Conservation (phyloP, 176 grass and related monocot species). For the Avena atlantica region DNA sequence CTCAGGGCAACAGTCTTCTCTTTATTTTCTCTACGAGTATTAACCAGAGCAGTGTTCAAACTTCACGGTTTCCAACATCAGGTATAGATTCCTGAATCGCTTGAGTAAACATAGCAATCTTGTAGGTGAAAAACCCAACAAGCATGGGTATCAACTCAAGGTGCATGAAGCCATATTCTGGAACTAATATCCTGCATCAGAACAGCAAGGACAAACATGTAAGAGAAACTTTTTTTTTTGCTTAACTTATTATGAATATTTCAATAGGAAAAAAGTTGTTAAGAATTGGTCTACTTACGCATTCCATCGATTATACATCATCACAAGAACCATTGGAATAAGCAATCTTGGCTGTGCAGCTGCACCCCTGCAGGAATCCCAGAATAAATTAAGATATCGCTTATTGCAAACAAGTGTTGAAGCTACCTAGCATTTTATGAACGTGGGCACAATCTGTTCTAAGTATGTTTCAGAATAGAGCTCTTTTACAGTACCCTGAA, state of each 20-base stretch:
- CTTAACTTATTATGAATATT: slow-evolving; percentile 5
- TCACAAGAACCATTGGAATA: slow-evolving; percentile 80
- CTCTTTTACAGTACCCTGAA: no score
- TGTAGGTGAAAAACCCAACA: slow-evolving; percentile 94
- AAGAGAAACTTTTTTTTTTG: background rate
- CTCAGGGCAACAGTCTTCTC: slow-evolving; percentile 6
- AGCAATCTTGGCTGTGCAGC: slow-evolving; percentile 87
- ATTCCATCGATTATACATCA: slow-evolving; percentile 96
- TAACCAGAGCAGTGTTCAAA: slow-evolving; percentile 47
- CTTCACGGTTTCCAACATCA: slow-evolving; percentile 52
- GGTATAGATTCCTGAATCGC: slow-evolving; percentile 72
- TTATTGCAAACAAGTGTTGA: background rate
- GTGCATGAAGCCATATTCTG: slow-evolving; percentile 82
- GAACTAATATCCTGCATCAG: slow-evolving; percentile 85
- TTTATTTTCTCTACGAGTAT: slow-evolving; percentile 6
- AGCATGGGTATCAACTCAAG: slow-evolving; percentile 97
- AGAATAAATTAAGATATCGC: slow-evolving; percentile 13
- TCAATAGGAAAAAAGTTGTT: background rate
- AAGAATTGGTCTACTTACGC: slow-evolving; percentile 58
- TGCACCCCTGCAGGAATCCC: slow-evolving; percentile 68
- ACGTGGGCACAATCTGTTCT: background rate
- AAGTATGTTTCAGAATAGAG: background rate
- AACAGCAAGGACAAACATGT: slow-evolving; percentile 14
- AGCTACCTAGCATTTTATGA: background rate
- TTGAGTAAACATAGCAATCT: slow-evolving; percentile 81